A percentile compares a stretch with the other conserved stretches of the same genome.
Evolutionary conservation across 2,329 filamentous ascomycete species (phyloP).

Genomic region (Ceratocystis colombiana): DNA sequence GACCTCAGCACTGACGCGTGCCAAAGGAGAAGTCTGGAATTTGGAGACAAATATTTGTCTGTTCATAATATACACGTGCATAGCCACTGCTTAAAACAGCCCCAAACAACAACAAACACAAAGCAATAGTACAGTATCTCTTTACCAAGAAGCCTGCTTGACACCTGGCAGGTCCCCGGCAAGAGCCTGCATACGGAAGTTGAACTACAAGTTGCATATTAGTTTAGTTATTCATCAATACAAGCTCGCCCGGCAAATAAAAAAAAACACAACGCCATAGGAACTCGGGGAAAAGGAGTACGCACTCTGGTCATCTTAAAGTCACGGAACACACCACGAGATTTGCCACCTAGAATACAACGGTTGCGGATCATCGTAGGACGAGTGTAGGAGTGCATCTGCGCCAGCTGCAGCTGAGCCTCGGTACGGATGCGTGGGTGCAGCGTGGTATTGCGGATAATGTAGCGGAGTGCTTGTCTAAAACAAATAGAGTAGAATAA

Average conservation of each 20-base stretch:
- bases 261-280: background rate
- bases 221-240: background rate
- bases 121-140: conserved; percentile 20
- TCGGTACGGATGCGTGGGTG: conserved; percentile 73
- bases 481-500: conserved; percentile 10
- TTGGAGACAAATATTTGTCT: conserved; percentile 13
- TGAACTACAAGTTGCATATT: conserved; percentile 51
- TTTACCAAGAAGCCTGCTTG: conserved; percentile 91
- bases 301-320: conserved; percentile 86
- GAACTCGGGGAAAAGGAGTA: conserved; percentile 26
- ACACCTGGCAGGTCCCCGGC: conserved; percentile 81
- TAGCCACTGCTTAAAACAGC: background rate
- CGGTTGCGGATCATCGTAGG: conserved; percentile 89
- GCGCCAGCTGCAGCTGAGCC: conserved; percentile 81
- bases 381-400: conserved; percentile 94
- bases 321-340: conserved; percentile 78
- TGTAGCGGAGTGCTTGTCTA: conserved; percentile 86
- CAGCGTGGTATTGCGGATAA: conserved; percentile 85
- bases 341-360: conserved; percentile 85
- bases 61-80: conserved; percentile 23
- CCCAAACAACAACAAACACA: background rate
- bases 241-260: background rate
- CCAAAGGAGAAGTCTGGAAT: background rate
- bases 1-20: background rate
- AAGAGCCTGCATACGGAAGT: conserved; percentile 84